phyloP scores from a whole-genome alignment of 768 basidiomycete species.

The Mycena rebaudengoi region DNA sequence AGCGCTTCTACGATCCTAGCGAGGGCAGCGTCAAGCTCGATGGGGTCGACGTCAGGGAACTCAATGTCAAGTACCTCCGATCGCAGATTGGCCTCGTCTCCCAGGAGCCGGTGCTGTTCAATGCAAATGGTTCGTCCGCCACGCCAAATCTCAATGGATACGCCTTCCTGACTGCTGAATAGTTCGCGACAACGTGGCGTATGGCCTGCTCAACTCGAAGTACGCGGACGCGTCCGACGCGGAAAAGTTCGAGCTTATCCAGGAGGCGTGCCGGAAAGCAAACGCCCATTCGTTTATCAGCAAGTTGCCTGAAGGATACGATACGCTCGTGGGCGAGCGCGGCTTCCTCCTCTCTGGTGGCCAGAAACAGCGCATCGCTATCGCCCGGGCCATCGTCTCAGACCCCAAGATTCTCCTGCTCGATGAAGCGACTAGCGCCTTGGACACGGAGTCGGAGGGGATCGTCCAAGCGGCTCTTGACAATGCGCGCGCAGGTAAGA shows the following conservation, averaged over 20 bases:
- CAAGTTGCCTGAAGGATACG: constrained; percentile 79
- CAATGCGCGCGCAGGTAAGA: constrained; percentile 60
- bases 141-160: not conserved
- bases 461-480: constrained; percentile 93
- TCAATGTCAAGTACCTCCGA: constrained; percentile 87
- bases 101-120: constrained; percentile 88
- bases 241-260: constrained; percentile 78
- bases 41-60: constrained; percentile 71
- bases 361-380: constrained; percentile 90
- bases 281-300: constrained; percentile 88
- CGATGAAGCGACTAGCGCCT: constrained; percentile 87
- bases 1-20: constrained; percentile 88
- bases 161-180: not conserved
- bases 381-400: constrained; percentile 88
- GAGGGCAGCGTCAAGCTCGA: constrained; percentile 76
- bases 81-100: constrained; percentile 88
- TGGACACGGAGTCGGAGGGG: constrained; percentile 87
- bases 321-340: constrained; percentile 79
- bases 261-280: constrained; percentile 85
- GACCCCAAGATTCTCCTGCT: constrained; percentile 86
- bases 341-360: constrained; percentile 87
- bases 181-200: constrained; percentile 82
- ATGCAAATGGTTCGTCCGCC: constrained; percentile 56
- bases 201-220: constrained; percentile 83
- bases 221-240: constrained; percentile 71